These are phyloP conservation scores for Neocatenulostroma microsporum DNA, from an alignment of 2,329 filamentous ascomycete genomes.

Conservation along the genomic window DNA sequence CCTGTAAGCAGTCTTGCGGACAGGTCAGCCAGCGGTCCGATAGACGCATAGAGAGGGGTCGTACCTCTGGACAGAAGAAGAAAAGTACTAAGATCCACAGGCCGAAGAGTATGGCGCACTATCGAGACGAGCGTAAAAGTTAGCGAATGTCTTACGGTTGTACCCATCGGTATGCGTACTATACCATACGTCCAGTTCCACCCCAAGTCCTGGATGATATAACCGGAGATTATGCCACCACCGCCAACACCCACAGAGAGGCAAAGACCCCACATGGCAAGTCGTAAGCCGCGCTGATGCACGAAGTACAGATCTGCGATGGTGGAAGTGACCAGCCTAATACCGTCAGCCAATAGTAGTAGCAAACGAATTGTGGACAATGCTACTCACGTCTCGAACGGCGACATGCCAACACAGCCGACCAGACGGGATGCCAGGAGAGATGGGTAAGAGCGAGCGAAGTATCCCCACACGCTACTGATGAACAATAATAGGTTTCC, in stretches of 20 bases:
- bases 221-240: conserved; percentile 7
- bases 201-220: conserved; percentile 8
- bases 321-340: conserved; percentile 6
- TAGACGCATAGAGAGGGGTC: too few relatives aligned
- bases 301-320: conserved; percentile 10
- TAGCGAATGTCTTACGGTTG: not conserved
- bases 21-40: too few relatives aligned
- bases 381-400: conserved; percentile 5
- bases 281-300: conserved; percentile 7
- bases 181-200: conserved; percentile 10
- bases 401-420: conserved; percentile 9
- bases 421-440: conserved; percentile 6
- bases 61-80: conserved; percentile 11
- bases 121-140: conserved; percentile 3
- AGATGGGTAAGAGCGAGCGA: conserved; percentile 5
- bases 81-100: conserved; percentile 7
- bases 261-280: conserved; percentile 8
- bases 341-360: not conserved
- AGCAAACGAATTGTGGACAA: too few relatives aligned
- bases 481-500: conserved; percentile 7
- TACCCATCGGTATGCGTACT: too few relatives aligned
- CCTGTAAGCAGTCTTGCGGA: conserved; percentile 9
- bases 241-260: conserved; percentile 8
- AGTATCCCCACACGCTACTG: conserved; percentile 8
- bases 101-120: conserved; percentile 8